phyloP scores from a whole-genome alignment of 306 rosid species.

The Citrullus colocynthis region DNA sequence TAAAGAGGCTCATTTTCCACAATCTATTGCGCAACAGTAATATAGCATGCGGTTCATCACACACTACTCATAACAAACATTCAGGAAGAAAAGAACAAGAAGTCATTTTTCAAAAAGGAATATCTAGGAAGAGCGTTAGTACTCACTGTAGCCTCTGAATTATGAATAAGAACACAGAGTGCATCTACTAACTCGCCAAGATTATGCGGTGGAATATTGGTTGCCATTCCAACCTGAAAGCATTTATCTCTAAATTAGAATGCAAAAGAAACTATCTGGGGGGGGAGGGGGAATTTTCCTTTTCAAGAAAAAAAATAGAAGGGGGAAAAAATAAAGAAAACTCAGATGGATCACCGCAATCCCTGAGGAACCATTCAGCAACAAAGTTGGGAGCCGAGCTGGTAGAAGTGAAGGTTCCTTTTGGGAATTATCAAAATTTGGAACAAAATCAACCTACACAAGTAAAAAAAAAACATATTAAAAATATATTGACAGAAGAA shows the following conservation, averaged over 20 bases:
- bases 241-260: conserved; percentile 12
- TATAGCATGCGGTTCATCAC: not conserved
- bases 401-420: conserved; percentile 88
- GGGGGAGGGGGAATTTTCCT: too few species aligned
- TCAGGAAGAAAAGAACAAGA: too few species aligned
- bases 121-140: not conserved
- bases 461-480: not conserved
- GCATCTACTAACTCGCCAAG: conserved; percentile 91
- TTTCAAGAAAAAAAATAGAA: not conserved
- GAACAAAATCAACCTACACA: conserved; percentile 79
- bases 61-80: not conserved
- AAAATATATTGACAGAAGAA: conserved; percentile 1
- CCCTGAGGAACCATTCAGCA: conserved; percentile 96
- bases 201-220: conserved; percentile 98
- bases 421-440: conserved; percentile 92
- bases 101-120: not conserved
- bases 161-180: conserved; percentile 70
- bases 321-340: not conserved
- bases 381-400: conserved; percentile 80
- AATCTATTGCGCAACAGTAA: not conserved
- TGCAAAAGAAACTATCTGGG: not conserved
- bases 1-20: not conserved
- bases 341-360: conserved; percentile 62
- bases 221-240: conserved; percentile 96
- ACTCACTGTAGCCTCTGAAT: conserved; percentile 94